Percentiles rank a stretch among this genome's conserved stretches.
phyloP scores from a whole-genome alignment of 495 filamentous ascomycete species.

The Annulohypoxylon maeteangense region DNA sequence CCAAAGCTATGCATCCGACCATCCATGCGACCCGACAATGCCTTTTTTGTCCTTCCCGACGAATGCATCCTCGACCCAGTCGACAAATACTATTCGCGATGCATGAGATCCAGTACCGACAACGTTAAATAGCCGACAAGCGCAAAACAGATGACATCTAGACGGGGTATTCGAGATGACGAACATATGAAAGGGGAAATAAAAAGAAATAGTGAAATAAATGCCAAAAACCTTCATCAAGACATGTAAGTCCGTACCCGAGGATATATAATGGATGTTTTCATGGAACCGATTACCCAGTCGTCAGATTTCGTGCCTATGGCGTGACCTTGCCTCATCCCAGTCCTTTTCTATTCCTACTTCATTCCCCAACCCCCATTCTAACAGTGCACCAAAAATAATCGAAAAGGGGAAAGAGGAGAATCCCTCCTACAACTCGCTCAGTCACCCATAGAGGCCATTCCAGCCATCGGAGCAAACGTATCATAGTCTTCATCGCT shows the following conservation, averaged over 20 bases:
- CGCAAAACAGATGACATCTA: constrained; percentile 43
- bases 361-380: constrained; percentile 34
- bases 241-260: constrained; percentile 11
- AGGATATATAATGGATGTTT: constrained; percentile 24
- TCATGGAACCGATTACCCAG: constrained; percentile 38
- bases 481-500: constrained; percentile 56
- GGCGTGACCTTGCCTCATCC: constrained; percentile 49
- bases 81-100: constrained; percentile 34
- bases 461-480: constrained; percentile 45
- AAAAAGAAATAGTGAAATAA: constrained; percentile 20
- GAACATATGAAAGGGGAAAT: constrained; percentile 7
- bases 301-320: constrained; percentile 48
- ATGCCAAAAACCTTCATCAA: constrained; percentile 18
- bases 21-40: constrained; percentile 17
- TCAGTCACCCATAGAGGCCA: constrained; percentile 46
- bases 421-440: constrained; percentile 6
- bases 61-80: constrained; percentile 24
- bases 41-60: constrained; percentile 16
- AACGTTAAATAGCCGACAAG: constrained; percentile 3
- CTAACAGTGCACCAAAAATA: constrained; percentile 27
- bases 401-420: constrained; percentile 13
- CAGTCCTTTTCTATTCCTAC: constrained; percentile 40
- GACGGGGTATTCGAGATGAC: constrained; percentile 44
- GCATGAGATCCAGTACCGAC: constrained; percentile 22
- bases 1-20: constrained; percentile 27